Percentiles rank a stretch among this genome's conserved stretches.
Conservation (phyloP, 1,139 yeast genomes). For the Zygoascus sp. region DNA sequence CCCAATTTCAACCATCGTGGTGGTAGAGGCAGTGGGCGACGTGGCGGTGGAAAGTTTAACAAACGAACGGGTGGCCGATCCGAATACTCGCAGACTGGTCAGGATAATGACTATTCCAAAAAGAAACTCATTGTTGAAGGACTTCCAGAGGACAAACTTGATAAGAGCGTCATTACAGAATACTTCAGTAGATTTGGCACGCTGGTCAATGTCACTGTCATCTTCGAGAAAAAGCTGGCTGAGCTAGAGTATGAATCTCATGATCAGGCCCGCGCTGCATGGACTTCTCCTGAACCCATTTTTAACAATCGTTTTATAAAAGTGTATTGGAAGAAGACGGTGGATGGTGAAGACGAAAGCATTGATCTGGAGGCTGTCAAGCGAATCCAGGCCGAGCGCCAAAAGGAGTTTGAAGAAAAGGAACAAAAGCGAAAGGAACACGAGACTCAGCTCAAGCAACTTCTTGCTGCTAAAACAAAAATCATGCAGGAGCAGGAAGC, state of each 20-base stretch:
- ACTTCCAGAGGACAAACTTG: constrained; percentile 41
- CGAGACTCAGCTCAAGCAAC: constrained; percentile 34
- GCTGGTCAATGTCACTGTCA: constrained; percentile 33
- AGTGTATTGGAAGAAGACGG: constrained; percentile 39
- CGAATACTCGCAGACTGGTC: constrained; percentile 15
- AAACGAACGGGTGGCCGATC: constrained; percentile 14
- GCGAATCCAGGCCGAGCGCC: constrained; percentile 39
- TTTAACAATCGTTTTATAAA: constrained; percentile 48
- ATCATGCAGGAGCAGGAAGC: constrained; percentile 35
- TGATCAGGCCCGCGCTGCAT: constrained; percentile 41
- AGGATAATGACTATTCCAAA: constrained; percentile 24
- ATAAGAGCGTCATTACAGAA: constrained; percentile 33
- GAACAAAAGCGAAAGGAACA: constrained; percentile 35
- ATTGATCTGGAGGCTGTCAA: constrained; percentile 39
- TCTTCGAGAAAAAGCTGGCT: constrained; percentile 31
- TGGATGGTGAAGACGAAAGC: constrained; percentile 21
- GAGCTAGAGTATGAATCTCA: constrained; percentile 40
- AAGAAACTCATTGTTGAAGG: constrained; percentile 39
- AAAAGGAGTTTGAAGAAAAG: constrained; percentile 41
- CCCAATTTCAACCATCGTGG: constrained; percentile 15
- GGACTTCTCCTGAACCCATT: constrained; percentile 44
- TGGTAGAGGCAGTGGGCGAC: constrained; percentile 10
- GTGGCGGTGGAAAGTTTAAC: background rate
- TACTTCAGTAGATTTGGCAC: constrained; percentile 43
- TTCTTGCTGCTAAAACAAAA: constrained; percentile 36